Evolutionary conservation across 331 rosid genomes (phyloP).

Genomic region (Erythrophleum ivorense): DNA sequence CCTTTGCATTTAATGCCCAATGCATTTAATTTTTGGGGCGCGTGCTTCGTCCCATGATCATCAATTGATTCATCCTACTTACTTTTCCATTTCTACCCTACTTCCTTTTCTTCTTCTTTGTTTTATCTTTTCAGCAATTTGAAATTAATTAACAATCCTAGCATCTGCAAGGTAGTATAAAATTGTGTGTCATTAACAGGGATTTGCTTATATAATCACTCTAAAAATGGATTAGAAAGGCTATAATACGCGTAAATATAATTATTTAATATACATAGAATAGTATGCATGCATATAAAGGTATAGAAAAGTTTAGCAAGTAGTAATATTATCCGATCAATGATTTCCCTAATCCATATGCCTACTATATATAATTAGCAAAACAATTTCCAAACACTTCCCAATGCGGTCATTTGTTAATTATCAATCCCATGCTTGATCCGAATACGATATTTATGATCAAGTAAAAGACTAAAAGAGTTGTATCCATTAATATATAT

Average conservation of each 20-base stretch:
- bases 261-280: too few species aligned
- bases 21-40: conserved; percentile 66
- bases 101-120: neutral
- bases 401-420: neutral
- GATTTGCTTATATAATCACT: too few species aligned
- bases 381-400: neutral
- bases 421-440: neutral
- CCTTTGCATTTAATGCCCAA: conserved; percentile 44
- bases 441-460: neutral
- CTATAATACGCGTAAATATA: too few species aligned
- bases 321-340: too few species aligned
- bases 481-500: neutral
- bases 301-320: too few species aligned
- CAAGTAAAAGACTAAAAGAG: neutral
- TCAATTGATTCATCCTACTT: conserved; percentile 13
- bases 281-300: too few species aligned
- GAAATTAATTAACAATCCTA: too few species aligned
- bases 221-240: too few species aligned
- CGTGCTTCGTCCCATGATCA: conserved; percentile 57
- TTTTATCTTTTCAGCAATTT: neutral
- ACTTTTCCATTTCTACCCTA: conserved; percentile 30
- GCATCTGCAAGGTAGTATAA: too few species aligned
- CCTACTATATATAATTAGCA: neutral
- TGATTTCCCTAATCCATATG: too few species aligned
- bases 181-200: too few species aligned